These are phyloP conservation scores for Epichloe gansuensis DNA, from an alignment of 2,329 filamentous ascomycete species.

Conservation along the genomic window DNA sequence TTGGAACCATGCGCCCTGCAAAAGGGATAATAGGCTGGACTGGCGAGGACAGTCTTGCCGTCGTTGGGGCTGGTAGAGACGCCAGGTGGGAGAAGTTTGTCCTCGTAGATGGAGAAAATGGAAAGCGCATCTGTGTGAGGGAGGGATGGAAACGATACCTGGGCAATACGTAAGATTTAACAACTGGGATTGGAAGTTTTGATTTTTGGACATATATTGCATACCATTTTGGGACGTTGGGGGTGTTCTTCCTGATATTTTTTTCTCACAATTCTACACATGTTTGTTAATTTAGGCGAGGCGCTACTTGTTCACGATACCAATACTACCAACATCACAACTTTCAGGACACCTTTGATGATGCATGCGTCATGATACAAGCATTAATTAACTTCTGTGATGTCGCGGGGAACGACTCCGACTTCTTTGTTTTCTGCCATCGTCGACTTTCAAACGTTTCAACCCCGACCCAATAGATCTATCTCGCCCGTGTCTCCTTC, in stretches of 20 bases:
- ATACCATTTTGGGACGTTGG: not conserved
- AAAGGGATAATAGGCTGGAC: slow-evolving; percentile 85
- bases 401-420: slow-evolving; percentile 12
- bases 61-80: slow-evolving; percentile 68
- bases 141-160: slow-evolving; percentile 79
- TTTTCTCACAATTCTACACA: not conserved
- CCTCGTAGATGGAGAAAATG: slow-evolving; percentile 54
- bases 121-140: slow-evolving; percentile 50
- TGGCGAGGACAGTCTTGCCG: slow-evolving; percentile 57
- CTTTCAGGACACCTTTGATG: not conserved
- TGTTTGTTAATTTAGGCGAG: not conserved
- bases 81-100: slow-evolving; percentile 82
- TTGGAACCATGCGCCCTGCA: slow-evolving; percentile 45
- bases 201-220: not conserved
- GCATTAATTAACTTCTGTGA: slow-evolving; percentile 13
- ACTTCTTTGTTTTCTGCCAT: slow-evolving; percentile 15
- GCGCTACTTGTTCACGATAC: not conserved
- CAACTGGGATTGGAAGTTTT: not conserved
- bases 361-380: not conserved
- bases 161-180: slow-evolving; percentile 21
- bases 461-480: slow-evolving; percentile 16
- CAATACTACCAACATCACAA: not conserved
- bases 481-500: slow-evolving; percentile 15
- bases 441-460: slow-evolving; percentile 16
- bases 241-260: not conserved